phyloP scores from a whole-genome alignment of 768 basidiomycete genomes.

The Lactarius deliciosus region DNA sequence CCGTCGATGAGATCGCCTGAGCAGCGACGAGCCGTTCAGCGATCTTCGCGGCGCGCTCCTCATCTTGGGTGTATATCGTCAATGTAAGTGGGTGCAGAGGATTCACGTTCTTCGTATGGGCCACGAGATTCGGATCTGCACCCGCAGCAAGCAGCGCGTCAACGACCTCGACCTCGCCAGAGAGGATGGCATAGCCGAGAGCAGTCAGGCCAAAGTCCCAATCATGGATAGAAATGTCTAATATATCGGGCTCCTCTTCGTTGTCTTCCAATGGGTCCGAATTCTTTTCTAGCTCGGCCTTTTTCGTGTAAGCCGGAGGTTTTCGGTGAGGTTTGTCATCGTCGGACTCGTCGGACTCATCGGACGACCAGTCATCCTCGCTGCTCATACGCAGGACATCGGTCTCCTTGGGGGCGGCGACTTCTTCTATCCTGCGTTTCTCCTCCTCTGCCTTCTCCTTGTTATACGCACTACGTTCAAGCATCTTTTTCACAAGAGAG shows the following conservation, averaged over 20 bases:
- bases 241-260: conserved; percentile 50
- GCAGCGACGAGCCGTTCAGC: conserved; percentile 34
- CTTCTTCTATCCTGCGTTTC: conserved; percentile 27
- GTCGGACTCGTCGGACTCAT: conserved; percentile 17
- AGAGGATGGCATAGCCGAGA: conserved; percentile 51
- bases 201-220: conserved; percentile 61
- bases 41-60: conserved; percentile 32
- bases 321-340: conserved; percentile 28
- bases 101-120: conserved; percentile 33
- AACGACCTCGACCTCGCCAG: conserved; percentile 45
- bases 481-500: conserved; percentile 47
- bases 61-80: conserved; percentile 32
- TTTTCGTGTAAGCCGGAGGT: conserved; percentile 31
- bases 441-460: conserved; percentile 33
- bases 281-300: conserved; percentile 31
- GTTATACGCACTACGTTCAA: conserved; percentile 47
- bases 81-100: conserved; percentile 35
- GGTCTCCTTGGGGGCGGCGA: conserved; percentile 14
- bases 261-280: conserved; percentile 50
- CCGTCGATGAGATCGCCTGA: conserved; percentile 36
- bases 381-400: conserved; percentile 30
- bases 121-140: conserved; percentile 44
- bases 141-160: conserved; percentile 49
- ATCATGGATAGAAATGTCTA: conserved; percentile 52
- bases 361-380: conserved; percentile 30